phyloP scores from a whole-genome alignment of 73 alveolate genomes.

The Paramecium primaurelia region DNA sequence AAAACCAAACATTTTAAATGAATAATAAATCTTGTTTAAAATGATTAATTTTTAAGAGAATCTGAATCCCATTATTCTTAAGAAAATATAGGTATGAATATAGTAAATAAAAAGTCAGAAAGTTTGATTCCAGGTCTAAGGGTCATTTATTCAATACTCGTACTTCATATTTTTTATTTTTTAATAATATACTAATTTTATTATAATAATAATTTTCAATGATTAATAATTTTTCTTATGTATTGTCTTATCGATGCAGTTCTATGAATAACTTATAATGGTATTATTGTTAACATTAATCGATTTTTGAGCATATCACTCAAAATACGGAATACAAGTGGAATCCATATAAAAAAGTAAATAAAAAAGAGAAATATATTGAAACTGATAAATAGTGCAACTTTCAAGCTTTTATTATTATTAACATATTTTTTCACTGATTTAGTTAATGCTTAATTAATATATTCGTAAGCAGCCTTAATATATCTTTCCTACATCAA shows the following conservation, averaged over 20 bases:
- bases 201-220: background rate
- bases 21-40: too few relatives aligned
- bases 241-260: background rate
- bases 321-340: slow-evolving; percentile 10
- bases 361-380: slow-evolving; percentile 19
- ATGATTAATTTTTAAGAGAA: too few relatives aligned
- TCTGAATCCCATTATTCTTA: too few relatives aligned
- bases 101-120: slow-evolving; percentile 74
- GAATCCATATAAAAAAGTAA: slow-evolving; percentile 53
- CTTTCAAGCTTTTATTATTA: background rate
- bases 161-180: slow-evolving; percentile 47
- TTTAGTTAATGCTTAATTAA: background rate
- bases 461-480: background rate
- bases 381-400: slow-evolving; percentile 42
- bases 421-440: background rate
- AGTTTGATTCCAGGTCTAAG: slow-evolving; percentile 69
- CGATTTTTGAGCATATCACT: background rate
- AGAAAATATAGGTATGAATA: too few relatives aligned
- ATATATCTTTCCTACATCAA: background rate
- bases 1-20: too few relatives aligned
- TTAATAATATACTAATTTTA: background rate
- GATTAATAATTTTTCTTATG: background rate
- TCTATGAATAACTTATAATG: slow-evolving; percentile 8
- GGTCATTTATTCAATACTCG: slow-evolving; percentile 68
- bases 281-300: background rate